A percentile compares a stretch with the other conserved stretches of the same genome.
Conservation (phyloP, 768 basidiomycete genomes). For the Leccinum disarticulatum region DNA sequence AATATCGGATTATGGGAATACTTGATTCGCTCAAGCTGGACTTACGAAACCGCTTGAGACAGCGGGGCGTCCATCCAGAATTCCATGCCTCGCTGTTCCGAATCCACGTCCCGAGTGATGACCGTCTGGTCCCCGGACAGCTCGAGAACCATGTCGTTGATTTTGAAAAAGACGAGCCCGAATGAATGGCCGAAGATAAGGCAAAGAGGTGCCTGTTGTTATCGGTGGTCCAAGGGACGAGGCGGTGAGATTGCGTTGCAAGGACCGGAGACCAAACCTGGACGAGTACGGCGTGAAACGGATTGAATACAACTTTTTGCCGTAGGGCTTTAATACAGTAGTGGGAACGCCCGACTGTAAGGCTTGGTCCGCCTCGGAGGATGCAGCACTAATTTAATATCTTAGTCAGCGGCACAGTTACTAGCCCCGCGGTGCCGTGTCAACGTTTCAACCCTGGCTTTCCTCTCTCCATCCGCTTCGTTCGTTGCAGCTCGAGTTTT, state of each 20-base stretch:
- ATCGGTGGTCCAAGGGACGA: too few relatives aligned
- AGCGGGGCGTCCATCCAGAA: slow-evolving; percentile 26
- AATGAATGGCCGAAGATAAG: not conserved
- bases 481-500: not conserved
- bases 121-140: slow-evolving; percentile 4
- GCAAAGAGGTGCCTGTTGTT: too few relatives aligned
- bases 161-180: not conserved
- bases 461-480: not conserved
- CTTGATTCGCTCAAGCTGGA: slow-evolving; percentile 21
- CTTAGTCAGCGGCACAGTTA: too few relatives aligned
- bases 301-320: too few relatives aligned
- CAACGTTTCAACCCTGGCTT: not conserved
- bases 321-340: too few relatives aligned
- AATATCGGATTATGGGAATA: slow-evolving; percentile 2
- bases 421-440: too few relatives aligned
- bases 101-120: slow-evolving; percentile 25
- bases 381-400: too few relatives aligned
- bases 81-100: slow-evolving; percentile 37
- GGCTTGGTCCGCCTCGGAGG: too few relatives aligned
- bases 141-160: slow-evolving; percentile 10
- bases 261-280: too few relatives aligned
- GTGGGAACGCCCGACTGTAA: too few relatives aligned
- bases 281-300: too few relatives aligned
- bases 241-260: too few relatives aligned
- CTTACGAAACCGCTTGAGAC: slow-evolving; percentile 25